phyloP scores from a whole-genome alignment of 768 basidiomycete species.

The Austroboletus festivus region DNA sequence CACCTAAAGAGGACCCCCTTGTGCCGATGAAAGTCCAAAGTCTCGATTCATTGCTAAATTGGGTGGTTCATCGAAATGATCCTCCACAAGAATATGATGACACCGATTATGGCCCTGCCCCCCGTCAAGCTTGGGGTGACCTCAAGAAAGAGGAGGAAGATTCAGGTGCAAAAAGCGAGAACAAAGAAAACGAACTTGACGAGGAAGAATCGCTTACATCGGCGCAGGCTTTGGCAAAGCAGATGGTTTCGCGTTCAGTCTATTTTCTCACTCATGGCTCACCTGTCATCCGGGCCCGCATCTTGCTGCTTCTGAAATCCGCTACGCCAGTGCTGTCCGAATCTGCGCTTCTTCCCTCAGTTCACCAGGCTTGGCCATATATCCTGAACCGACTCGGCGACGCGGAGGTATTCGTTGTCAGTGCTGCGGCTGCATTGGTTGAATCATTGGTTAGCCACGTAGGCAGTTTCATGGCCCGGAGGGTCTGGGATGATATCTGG shows the following conservation, averaged over 20 bases:
- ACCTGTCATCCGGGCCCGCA: slow-evolving; percentile 78
- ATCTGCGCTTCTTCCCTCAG: slow-evolving; percentile 74
- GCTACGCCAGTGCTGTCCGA: slow-evolving; percentile 72
- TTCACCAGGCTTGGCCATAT: slow-evolving; percentile 93
- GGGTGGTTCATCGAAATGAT: slow-evolving; percentile 53
- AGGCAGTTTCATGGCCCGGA: slow-evolving; percentile 81
- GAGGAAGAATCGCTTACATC: slow-evolving; percentile 57
- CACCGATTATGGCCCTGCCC: slow-evolving; percentile 57
- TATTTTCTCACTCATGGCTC: slow-evolving; percentile 92
- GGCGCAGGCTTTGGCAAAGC: slow-evolving; percentile 71
- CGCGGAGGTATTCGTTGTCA: slow-evolving; percentile 73
- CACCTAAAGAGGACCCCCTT: slow-evolving; percentile 18
- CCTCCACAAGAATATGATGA: slow-evolving; percentile 36
- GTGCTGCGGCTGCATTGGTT: slow-evolving; percentile 71
- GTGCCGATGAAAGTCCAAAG: slow-evolving; percentile 29
- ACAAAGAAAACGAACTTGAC: slow-evolving; percentile 23
- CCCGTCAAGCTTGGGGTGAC: slow-evolving; percentile 55
- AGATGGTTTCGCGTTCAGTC: slow-evolving; percentile 83
- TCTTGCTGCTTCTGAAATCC: slow-evolving; percentile 69
- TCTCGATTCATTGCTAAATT: slow-evolving; percentile 57
- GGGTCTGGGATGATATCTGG: slow-evolving; percentile 93
- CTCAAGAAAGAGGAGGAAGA: slow-evolving; percentile 24
- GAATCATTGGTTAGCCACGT: slow-evolving; percentile 64
- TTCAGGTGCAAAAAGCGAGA: slow-evolving; percentile 19
- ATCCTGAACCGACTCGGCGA: slow-evolving; percentile 81